A percentile compares a stretch with the other conserved stretches of the same genome.
Evolutionary conservation across 2,329 filamentous ascomycete species (phyloP).

Genomic region (Bipolaris cookei): DNA sequence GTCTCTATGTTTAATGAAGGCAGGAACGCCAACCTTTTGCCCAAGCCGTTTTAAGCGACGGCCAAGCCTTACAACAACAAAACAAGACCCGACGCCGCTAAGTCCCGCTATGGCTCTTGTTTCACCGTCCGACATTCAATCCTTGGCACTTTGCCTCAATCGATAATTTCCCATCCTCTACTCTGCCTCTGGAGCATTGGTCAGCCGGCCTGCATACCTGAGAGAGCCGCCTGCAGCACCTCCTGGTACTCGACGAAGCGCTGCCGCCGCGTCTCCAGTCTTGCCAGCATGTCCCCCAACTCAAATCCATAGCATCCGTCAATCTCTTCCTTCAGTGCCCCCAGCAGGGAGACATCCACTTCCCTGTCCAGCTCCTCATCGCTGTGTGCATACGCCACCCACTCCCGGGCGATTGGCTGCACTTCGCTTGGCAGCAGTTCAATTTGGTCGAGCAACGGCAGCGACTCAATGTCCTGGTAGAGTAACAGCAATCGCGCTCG

Average conservation of each 20-base stretch:
- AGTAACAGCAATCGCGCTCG: background rate
- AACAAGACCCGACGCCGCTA: slow-evolving; percentile 14
- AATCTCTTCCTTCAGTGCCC: background rate
- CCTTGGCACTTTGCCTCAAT: slow-evolving; percentile 5
- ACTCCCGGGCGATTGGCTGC: background rate
- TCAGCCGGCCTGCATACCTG: background rate
- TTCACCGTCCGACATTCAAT: slow-evolving; percentile 14
- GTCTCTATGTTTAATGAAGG: slow-evolving; percentile 12
- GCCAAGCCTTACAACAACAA: slow-evolving; percentile 10
- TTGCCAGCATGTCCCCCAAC: background rate
- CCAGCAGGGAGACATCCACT: background rate
- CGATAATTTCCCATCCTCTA: slow-evolving; percentile 1
- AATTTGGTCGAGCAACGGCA: background rate
- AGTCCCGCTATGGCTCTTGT: slow-evolving; percentile 19
- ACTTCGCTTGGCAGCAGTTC: background rate
- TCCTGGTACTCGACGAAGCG: background rate
- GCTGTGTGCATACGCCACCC: background rate
- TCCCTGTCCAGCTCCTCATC: background rate
- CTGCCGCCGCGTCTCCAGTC: background rate
- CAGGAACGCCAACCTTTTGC: slow-evolving; percentile 16
- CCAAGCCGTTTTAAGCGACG: slow-evolving; percentile 16
- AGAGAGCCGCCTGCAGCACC: background rate
- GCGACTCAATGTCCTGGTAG: too few relatives aligned
- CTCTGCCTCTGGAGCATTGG: background rate
- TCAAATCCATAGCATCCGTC: background rate